phyloP scores from a whole-genome alignment of 768 basidiomycete genomes.

The Gelatoporia subvermispora region DNA sequence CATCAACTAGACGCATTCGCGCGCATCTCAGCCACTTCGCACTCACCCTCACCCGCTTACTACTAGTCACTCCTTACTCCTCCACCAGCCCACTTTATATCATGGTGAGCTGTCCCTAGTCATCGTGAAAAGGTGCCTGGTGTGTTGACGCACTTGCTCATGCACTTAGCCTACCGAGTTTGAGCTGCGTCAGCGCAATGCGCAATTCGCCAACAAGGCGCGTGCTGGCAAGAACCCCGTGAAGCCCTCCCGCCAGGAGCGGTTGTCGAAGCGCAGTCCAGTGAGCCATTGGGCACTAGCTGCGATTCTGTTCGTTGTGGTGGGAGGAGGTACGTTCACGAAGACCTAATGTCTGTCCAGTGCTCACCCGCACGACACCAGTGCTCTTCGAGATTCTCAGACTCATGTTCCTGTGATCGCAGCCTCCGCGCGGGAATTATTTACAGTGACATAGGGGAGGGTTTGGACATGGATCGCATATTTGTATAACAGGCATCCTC shows the following conservation, averaged over 20 bases:
- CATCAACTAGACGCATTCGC: not conserved
- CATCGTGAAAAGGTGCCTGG: not conserved
- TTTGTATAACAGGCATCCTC: constrained; percentile 2
- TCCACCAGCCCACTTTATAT: not conserved
- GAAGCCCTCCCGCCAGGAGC: constrained; percentile 68
- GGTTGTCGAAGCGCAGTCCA: constrained; percentile 66
- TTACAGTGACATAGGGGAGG: not conserved
- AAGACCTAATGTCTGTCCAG: not conserved
- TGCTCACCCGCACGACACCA: constrained; percentile 21
- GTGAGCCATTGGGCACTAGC: constrained; percentile 73
- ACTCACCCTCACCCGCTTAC: not conserved
- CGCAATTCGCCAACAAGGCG: constrained; percentile 72
- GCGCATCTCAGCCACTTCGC: constrained; percentile 1
- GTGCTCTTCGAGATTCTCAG: constrained; percentile 72
- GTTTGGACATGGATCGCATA: not conserved
- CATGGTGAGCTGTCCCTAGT: constrained; percentile 27
- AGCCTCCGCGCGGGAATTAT: not conserved
- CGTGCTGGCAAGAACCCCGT: constrained; percentile 72
- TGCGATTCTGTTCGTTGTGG: constrained; percentile 67
- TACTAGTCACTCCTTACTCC: constrained; percentile 27
- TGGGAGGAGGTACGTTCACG: constrained; percentile 66
- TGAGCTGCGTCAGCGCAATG: constrained; percentile 76
- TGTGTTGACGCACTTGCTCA: not conserved
- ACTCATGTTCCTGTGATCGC: constrained; percentile 60
- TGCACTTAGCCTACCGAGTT: constrained; percentile 69